Base-by-base conservation (phyloP, 2,329 filamentous ascomycete species). In the Epichloe gansuensis region DNA sequence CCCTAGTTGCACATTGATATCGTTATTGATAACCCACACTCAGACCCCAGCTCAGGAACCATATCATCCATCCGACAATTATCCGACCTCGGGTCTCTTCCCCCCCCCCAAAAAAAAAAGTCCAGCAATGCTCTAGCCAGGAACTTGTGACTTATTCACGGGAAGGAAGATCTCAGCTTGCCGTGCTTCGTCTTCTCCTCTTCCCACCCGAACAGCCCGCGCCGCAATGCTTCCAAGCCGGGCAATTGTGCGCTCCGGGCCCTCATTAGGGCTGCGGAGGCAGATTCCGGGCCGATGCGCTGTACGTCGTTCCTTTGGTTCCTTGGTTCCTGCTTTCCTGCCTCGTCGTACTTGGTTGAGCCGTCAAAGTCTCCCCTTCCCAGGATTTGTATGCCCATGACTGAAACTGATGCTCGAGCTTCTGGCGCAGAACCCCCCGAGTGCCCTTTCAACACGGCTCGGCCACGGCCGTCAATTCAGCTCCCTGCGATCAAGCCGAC, bases 141-240 rank as follows among this genome's bases (percentile, higher is more conserved):
- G 31, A 27, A 4, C 6, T 9, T 21, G 17, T 21, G 17, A 21
- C 17, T 31, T 31, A 17, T 23, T 17, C 27, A 8, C 11, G 39
- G 23, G 40, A 21, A 25, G 31, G 34, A 34, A 44, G 23, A 45
- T 21, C 35, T 45, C 42, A 23, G 21, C 42, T 42, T n/a, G 42
- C 25, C 12, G 23, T 34, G 4, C 35, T 36, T 40, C 11, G 23
- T 27, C 34, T 4, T 23, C 48, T 34, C 23, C 5, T 21, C 7
- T 49, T 35, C 15, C 11, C 21, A 36, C 34, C 13, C 15, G 5
- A 36, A 36, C 43, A 7, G 40, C 17, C 41, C 49, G 54, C 60
- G 61, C 57, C 64, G 66, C 58, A 53, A 74, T 74, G 71, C 66
- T 74, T 61, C 69, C 70, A 53, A 72, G 71, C 56, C 69, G 70